Percentiles rank a stretch among this genome's conserved stretches.
Evolutionary conservation across 306 rosid genomes (phyloP).

Genomic region (Ceratonia siliqua): DNA sequence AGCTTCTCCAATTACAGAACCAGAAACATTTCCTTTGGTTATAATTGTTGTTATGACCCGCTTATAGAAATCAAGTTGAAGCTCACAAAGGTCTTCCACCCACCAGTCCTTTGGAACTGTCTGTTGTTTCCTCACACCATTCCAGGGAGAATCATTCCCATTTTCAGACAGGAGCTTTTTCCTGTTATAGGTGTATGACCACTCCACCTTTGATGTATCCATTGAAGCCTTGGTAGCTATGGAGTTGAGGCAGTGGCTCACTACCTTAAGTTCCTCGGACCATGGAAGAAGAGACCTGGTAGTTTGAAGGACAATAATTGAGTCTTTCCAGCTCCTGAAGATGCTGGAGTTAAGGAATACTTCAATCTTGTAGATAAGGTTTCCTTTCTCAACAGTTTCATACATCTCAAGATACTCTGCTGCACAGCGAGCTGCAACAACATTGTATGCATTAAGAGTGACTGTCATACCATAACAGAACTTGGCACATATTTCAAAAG

Average conservation of each 20-base stretch:
- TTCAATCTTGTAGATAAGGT: conserved; percentile 90
- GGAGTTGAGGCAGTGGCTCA: conserved; percentile 81
- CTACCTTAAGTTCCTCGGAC: conserved; percentile 89
- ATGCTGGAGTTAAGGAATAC: conserved; percentile 93
- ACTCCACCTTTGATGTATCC: conserved; percentile 83
- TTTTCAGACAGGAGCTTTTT: conserved; percentile 79
- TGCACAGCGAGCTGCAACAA: conserved; percentile 86
- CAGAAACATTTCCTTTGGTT: conserved; percentile 55
- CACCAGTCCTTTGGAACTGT: conserved; percentile 95
- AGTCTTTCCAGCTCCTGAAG: conserved; percentile 95
- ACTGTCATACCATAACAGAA: conserved; percentile 92
- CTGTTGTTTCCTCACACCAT: conserved; percentile 67
- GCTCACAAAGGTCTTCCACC: conserved; percentile 95
- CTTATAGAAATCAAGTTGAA: conserved; percentile 81
- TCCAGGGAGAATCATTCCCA: conserved; percentile 69
- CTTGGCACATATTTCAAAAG: conserved; percentile 92
- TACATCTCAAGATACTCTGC: conserved; percentile 95
- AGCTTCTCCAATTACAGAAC: conserved; percentile 76
- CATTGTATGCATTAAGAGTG: conserved; percentile 93
- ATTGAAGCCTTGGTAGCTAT: conserved; percentile 89
- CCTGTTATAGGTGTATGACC: conserved; percentile 91
- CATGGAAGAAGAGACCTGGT: conserved; percentile 81
- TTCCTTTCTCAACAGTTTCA: conserved; percentile 87
- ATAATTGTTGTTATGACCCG: conserved; percentile 59
- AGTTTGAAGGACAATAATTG: conserved; percentile 87